Base-by-base conservation (phyloP, 1,284 basidiomycete genomes). In the Somion occarium region DNA sequence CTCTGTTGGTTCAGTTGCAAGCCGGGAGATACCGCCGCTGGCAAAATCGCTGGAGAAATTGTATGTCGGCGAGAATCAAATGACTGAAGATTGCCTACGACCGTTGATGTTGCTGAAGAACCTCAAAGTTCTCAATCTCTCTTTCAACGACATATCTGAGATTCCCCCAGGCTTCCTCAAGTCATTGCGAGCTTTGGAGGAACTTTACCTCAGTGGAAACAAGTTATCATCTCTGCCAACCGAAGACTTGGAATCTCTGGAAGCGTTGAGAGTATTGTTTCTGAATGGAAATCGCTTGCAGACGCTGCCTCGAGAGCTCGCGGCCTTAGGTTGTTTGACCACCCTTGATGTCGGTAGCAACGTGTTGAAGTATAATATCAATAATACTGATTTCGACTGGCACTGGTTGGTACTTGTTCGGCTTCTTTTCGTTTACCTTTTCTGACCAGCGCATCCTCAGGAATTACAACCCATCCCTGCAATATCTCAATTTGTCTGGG, bases 301-400 rank as follows among this genome's bases (percentile, higher is more conserved):
- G 68, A 96, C 93, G 15, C 71, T 99, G 3, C 97, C 96, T 1
- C 85, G 89, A 46, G 96, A 98, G 67, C 71, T 99, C 42, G 88
- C 87, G 30, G 91, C 91, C 63, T 78, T 98, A 57, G 81, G 82
- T 63, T 85, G 81, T 52, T 73, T 99, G 59, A 82, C 80, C 55
- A 83, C 90, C 24, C 76, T 99, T 54, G 97, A 99, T 65, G 97
- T 93, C 1, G 95, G 96, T 5, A 95, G 89, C 67, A 99, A 99
- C 66, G 71, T 85, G 48, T 77, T 99, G 69, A 95, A 93, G 78
- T 99, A 99, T 72, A 99, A 99, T 66, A 95, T 98, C 59, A 91
- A 93, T 62, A 99, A 99, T 64, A 96, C 88, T 88, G 92, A 96
- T 64, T 99, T 96, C 69, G 97, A 99, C 71, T 99, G 96, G 96